phyloP scores from a whole-genome alignment of 2,329 filamentous ascomycete species.

The Colletotrichum caudatum region DNA sequence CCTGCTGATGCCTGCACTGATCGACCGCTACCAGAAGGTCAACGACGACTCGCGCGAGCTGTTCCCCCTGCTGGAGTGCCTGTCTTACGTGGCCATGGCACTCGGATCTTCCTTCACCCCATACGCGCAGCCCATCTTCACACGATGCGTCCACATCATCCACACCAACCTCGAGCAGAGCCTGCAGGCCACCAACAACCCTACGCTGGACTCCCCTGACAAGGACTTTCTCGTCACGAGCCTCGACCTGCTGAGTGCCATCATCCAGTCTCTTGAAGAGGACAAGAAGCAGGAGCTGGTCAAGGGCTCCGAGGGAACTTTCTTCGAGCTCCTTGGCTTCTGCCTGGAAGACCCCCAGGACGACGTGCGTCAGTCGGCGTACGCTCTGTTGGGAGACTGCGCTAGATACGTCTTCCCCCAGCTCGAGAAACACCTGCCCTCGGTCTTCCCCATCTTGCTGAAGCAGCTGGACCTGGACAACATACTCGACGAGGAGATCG shows the following conservation, averaged over 20 bases:
- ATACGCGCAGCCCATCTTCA: slow-evolving; percentile 88
- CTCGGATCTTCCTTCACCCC: slow-evolving; percentile 85
- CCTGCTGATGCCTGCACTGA: slow-evolving; percentile 91
- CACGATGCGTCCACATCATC: slow-evolving; percentile 89
- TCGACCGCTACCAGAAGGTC: slow-evolving; percentile 88
- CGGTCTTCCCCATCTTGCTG: slow-evolving; percentile 84
- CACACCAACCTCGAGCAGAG: slow-evolving; percentile 90
- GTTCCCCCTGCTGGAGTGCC: slow-evolving; percentile 94
- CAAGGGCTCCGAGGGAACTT: slow-evolving; percentile 78
- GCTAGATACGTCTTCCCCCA: slow-evolving; percentile 91
- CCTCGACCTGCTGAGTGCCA: slow-evolving; percentile 90
- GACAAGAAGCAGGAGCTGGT: slow-evolving; percentile 82
- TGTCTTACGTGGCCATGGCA: slow-evolving; percentile 92
- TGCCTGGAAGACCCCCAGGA: slow-evolving; percentile 94
- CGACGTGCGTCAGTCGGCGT: slow-evolving; percentile 95
- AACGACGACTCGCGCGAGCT: slow-evolving; percentile 91
- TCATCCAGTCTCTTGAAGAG: slow-evolving; percentile 87
- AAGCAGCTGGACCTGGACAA: slow-evolving; percentile 86
- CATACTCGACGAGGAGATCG: slow-evolving; percentile 82
- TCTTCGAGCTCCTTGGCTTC: slow-evolving; percentile 90
- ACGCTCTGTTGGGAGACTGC: slow-evolving; percentile 93
- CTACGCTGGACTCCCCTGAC: slow-evolving; percentile 81
- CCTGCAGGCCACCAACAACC: slow-evolving; percentile 75
- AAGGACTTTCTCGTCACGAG: slow-evolving; percentile 98
- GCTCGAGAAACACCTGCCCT: slow-evolving; percentile 78